phyloP scores from a whole-genome alignment of 805 yeast species.

The Ogataea wickerhamii region DNA sequence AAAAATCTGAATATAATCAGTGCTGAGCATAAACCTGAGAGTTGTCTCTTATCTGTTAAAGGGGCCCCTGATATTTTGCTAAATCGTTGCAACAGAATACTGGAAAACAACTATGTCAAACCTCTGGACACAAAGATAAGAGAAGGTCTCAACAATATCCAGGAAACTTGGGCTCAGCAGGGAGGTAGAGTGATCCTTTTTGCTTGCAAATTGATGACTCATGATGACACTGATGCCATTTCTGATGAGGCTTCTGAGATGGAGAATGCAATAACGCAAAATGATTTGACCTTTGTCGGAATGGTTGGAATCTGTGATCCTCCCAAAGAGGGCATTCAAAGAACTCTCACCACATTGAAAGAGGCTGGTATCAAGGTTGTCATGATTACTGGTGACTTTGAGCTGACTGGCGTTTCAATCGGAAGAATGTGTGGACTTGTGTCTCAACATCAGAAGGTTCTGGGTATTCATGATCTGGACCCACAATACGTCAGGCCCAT shows the following conservation, averaged over 20 bases:
- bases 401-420: constrained; percentile 33
- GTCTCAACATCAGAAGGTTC: constrained; percentile 2
- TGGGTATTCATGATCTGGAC: neutral
- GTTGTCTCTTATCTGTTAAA: constrained; percentile 26
- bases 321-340: constrained; percentile 35
- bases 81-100: constrained; percentile 26
- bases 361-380: constrained; percentile 39
- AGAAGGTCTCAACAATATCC: constrained; percentile 25
- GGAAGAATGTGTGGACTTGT: constrained; percentile 26
- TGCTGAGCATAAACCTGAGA: neutral
- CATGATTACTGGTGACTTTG: constrained; percentile 54
- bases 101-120: constrained; percentile 11
- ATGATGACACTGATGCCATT: constrained; percentile 9
- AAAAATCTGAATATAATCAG: constrained; percentile 14
- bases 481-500: neutral
- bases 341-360: constrained; percentile 32
- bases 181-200: constrained; percentile 37
- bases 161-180: constrained; percentile 33
- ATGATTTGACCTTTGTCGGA: constrained; percentile 33
- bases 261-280: constrained; percentile 11
- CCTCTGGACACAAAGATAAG: constrained; percentile 4
- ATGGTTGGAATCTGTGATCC: constrained; percentile 44
- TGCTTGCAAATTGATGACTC: constrained; percentile 24
- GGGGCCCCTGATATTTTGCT: constrained; percentile 47
- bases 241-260: constrained; percentile 1